These are phyloP conservation scores for Yamadazyma scolyti DNA, from an alignment of 805 yeast species.

Conservation along the genomic window DNA sequence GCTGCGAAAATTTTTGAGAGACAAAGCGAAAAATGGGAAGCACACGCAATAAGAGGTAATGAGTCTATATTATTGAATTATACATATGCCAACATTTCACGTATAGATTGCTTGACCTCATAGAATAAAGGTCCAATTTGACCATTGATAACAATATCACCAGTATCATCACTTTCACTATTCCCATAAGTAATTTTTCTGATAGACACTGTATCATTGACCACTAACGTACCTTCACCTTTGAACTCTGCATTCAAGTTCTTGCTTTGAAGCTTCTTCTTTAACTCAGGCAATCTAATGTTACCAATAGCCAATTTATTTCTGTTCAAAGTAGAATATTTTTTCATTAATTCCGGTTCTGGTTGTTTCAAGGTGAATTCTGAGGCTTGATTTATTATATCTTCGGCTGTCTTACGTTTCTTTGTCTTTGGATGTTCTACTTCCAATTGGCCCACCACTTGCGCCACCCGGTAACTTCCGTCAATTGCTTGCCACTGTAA, in stretches of 20 bases:
- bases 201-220: constrained; percentile 72
- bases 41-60: not conserved
- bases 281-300: constrained; percentile 75
- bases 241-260: constrained; percentile 81
- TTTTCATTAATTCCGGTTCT: not conserved
- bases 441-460: constrained; percentile 66
- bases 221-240: constrained; percentile 89
- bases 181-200: constrained; percentile 53
- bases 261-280: constrained; percentile 51
- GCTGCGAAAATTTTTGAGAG: not conserved
- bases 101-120: constrained; percentile 66
- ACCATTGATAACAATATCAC: constrained; percentile 85
- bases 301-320: constrained; percentile 78
- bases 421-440: constrained; percentile 20
- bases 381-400: constrained; percentile 27
- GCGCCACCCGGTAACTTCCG: constrained; percentile 79
- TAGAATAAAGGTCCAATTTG: constrained; percentile 71
- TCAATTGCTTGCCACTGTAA: constrained; percentile 82
- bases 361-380: constrained; percentile 26
- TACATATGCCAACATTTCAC: constrained; percentile 72
- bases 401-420: constrained; percentile 17
- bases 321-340: not conserved
- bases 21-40: not conserved
- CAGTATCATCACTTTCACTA: constrained; percentile 52
- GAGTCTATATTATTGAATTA: too few species aligned